These are phyloP conservation scores for Cutaneotrichosporon curvatum DNA, from an alignment of 1,284 basidiomycete genomes.

Conservation along the genomic window DNA sequence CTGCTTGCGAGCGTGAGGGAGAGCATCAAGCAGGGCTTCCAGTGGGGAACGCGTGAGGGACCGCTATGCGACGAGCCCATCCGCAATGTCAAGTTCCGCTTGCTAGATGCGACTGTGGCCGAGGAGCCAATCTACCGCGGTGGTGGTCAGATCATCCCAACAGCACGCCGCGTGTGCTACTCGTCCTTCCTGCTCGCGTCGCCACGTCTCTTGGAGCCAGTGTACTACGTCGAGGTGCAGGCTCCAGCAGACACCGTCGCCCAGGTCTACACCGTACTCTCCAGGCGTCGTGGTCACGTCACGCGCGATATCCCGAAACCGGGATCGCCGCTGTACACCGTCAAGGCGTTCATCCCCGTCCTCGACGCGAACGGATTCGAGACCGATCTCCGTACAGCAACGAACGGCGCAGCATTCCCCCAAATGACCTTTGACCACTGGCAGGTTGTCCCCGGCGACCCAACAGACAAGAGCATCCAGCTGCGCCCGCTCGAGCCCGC, in stretches of 20 bases:
- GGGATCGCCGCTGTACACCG: slow-evolving; percentile 92
- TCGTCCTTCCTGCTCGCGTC: slow-evolving; percentile 98
- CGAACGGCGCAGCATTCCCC: slow-evolving; percentile 95
- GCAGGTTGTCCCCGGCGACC: slow-evolving; percentile 97
- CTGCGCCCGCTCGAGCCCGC: slow-evolving; percentile 94
- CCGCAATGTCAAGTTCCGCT: slow-evolving; percentile 95
- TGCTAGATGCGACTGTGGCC: slow-evolving; percentile 84
- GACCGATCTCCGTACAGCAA: slow-evolving; percentile 92
- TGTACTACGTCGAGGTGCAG: slow-evolving; percentile 97
- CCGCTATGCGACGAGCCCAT: slow-evolving; percentile 98
- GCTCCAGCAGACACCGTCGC: slow-evolving; percentile 98
- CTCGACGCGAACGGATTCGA: slow-evolving; percentile 99
- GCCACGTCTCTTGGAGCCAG: slow-evolving; percentile 87
- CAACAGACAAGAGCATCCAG: slow-evolving; percentile 90
- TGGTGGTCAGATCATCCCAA: slow-evolving; percentile 94
- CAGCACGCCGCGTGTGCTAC: slow-evolving; percentile 92
- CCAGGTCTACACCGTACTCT: slow-evolving; percentile 93
- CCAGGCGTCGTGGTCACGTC: slow-evolving; percentile 92
- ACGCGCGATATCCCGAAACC: slow-evolving; percentile 96
- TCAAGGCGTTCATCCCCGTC: slow-evolving; percentile 94
- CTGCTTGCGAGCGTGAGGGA: slow-evolving; percentile 81
- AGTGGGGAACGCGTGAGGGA: slow-evolving; percentile 96
- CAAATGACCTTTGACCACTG: slow-evolving; percentile 96
- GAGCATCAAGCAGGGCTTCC: slow-evolving; percentile 97
- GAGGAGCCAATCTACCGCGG: slow-evolving; percentile 95